Percentiles rank a stretch among this genome's conserved stretches.
Conservation (phyloP, 2,329 filamentous ascomycete species). For the Coniochaeta hoffmannii region DNA sequence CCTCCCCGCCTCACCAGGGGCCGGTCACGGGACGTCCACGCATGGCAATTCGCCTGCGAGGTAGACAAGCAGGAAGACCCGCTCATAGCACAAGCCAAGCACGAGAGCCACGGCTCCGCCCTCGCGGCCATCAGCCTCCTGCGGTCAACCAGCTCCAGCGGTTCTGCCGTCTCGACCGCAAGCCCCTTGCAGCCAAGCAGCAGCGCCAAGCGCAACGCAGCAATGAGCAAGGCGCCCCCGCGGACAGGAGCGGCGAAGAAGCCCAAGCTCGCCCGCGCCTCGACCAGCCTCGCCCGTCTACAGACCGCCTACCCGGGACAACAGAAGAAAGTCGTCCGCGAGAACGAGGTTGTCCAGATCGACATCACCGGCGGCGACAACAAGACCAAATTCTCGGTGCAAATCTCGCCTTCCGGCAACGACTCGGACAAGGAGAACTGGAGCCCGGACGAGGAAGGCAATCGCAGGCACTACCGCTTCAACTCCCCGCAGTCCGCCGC, state of each 20-base stretch:
- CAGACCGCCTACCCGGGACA: conserved; percentile 32
- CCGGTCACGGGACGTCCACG: conserved; percentile 77
- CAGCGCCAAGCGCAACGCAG: conserved; percentile 55
- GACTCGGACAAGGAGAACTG: conserved; percentile 98
- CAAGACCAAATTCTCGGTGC: conserved; percentile 35
- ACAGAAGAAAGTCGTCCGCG: conserved; percentile 26
- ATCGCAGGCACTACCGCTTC: conserved; percentile 19
- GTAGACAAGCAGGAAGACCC: conserved; percentile 67
- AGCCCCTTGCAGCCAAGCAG: conserved; percentile 44
- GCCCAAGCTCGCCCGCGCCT: conserved; percentile 51
- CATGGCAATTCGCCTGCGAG: conserved; percentile 88
- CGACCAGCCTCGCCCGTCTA: conserved; percentile 55
- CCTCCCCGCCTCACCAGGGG: conserved; percentile 55
- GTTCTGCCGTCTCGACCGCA: conserved; percentile 21
- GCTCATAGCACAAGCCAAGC: conserved; percentile 71
- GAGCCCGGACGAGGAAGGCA: conserved; percentile 46
- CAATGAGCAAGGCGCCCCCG: conserved; percentile 20
- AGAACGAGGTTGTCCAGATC: conserved; percentile 22
- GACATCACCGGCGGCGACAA: conserved; percentile 9
- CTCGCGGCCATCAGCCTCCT: conserved; percentile 76
- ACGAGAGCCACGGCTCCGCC: conserved; percentile 70
- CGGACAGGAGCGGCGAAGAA: conserved; percentile 43
- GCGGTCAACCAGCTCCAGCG: conserved; percentile 56
- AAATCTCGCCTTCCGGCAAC: conserved; percentile 39
- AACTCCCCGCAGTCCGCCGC: conserved; percentile 4